Conservation (phyloP, 257 asterid genomes). For the Lithospermum erythrorhizon region DNA sequence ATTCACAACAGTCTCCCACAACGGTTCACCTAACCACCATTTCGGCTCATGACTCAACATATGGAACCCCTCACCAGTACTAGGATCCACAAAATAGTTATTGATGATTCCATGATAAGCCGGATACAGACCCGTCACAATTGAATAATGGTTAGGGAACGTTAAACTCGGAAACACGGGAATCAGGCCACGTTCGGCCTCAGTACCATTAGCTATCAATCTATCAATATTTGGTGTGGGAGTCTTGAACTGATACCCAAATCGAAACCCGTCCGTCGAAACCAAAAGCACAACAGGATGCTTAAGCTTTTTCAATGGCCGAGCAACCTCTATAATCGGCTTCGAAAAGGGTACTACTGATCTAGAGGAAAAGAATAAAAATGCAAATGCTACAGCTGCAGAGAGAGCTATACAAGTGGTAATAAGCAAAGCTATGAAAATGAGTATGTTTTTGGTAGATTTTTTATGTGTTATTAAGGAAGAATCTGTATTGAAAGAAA, state of each 20-base stretch:
- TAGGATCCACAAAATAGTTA: constrained; percentile 47
- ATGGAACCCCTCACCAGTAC: constrained; percentile 31
- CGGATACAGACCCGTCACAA: constrained; percentile 67
- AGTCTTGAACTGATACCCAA: constrained; percentile 61
- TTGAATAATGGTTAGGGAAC: constrained; percentile 70
- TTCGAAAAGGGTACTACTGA: not conserved
- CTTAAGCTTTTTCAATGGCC: constrained; percentile 40
- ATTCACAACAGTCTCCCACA: constrained; percentile 61
- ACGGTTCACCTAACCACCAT: constrained; percentile 79
- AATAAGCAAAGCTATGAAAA: constrained; percentile 26
- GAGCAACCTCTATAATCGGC: constrained; percentile 20
- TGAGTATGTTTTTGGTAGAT: constrained; percentile 6
- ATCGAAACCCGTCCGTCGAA: constrained; percentile 63
- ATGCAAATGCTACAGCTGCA: constrained; percentile 41
- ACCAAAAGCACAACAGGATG: constrained; percentile 49
- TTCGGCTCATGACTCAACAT: constrained; percentile 50
- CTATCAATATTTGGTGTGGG: constrained; percentile 40
- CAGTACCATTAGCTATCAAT: constrained; percentile 48
- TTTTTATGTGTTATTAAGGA: constrained; percentile 13
- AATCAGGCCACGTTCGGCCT: constrained; percentile 50
- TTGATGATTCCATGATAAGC: constrained; percentile 54
- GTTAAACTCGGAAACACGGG: constrained; percentile 64
- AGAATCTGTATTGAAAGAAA: constrained; percentile 23
- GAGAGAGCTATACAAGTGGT: constrained; percentile 32
- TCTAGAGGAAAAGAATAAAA: constrained; percentile 33